Evolutionary conservation across 768 basidiomycete species (phyloP), one percentile per base, ranked within the genome.

Genomic region (Stropharia rugosoannulata): DNA sequence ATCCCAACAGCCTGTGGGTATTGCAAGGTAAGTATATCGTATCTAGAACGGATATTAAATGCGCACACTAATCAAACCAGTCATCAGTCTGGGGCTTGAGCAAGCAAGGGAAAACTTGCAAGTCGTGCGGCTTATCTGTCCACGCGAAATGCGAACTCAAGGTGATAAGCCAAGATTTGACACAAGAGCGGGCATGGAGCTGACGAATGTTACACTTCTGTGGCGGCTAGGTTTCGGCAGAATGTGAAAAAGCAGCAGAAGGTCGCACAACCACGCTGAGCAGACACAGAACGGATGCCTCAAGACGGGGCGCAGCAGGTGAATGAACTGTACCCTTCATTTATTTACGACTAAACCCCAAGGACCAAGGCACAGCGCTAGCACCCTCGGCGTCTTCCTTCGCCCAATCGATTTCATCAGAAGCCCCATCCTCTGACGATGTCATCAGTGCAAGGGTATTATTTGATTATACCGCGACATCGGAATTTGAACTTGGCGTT

Each of bases 141-240:
- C 92, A 93, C 67, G 74, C 84, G 45, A 93, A 90, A 68, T 94
- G 93, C 70, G 93, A 93, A 68, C 69, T 94, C 47, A 94, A 93
- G 83, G 92, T 88, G 42, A 49, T 66, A 38, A 39, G 25, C 55
- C 50, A 48, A 22, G 22, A 43, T 39, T 22, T 37, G 27, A 15
- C 16, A 11, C 4, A 12, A 16, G 35, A 10, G 25, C 46, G 36
- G 38, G 38, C 51, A 50, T 22, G 43, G 48, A 16, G 42, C 36
- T 48, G 51, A 49, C 41, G 10, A 54, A 43, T 45, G 27, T 42
- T 7, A 27, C 39, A 19, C 29, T 43, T 52, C 44, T 36, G 41
- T 27, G 51, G 51, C 32, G 51, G 57, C 53, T 37, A 91, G 89
- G 80, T 91, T 49, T 86, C 89, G 49, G 90, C 91, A 49, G 82